phyloP scores from a whole-genome alignment of 768 basidiomycete species.

The Tubosaeta sp. region DNA sequence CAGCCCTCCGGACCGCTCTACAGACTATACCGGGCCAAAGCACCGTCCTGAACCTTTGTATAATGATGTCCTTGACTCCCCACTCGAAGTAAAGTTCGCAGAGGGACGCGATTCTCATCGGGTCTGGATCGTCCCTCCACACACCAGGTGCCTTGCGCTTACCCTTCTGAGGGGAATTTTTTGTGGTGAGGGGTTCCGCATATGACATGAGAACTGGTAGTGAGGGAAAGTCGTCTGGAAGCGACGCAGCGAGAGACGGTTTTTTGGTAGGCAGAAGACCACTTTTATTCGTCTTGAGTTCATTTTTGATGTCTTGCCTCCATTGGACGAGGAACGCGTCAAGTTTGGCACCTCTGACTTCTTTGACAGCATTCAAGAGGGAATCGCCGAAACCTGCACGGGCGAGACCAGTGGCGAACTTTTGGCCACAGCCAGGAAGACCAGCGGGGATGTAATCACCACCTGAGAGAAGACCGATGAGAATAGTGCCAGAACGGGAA shows the following conservation, averaged over 20 bases:
- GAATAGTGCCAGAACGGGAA: constrained; percentile 63
- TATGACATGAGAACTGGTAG: constrained; percentile 76
- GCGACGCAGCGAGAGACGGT: constrained; percentile 54
- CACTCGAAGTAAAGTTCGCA: constrained; percentile 93
- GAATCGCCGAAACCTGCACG: constrained; percentile 77
- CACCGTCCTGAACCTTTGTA: constrained; percentile 79
- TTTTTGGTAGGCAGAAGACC: constrained; percentile 63
- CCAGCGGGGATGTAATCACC: constrained; percentile 85
- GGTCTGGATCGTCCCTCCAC: constrained; percentile 59
- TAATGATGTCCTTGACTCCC: constrained; percentile 79
- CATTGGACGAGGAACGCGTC: constrained; percentile 55
- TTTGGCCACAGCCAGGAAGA: constrained; percentile 60
- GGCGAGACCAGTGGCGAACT: constrained; percentile 74
- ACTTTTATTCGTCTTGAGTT: constrained; percentile 66
- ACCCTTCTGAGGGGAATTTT: constrained; percentile 40
- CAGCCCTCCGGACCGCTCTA: constrained; percentile 64
- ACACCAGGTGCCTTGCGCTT: constrained; percentile 33
- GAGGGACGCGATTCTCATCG: constrained; percentile 65
- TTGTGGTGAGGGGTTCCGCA: constrained; percentile 70
- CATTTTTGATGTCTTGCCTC: constrained; percentile 56
- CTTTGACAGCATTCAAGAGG: constrained; percentile 55
- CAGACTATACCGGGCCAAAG: constrained; percentile 76
- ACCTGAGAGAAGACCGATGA: constrained; percentile 82
- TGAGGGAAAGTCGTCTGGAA: constrained; percentile 68
- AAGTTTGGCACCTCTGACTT: constrained; percentile 42